Evolutionary conservation across 495 filamentous ascomycete species (phyloP).

Genomic region (Aspergillus sparsus): DNA sequence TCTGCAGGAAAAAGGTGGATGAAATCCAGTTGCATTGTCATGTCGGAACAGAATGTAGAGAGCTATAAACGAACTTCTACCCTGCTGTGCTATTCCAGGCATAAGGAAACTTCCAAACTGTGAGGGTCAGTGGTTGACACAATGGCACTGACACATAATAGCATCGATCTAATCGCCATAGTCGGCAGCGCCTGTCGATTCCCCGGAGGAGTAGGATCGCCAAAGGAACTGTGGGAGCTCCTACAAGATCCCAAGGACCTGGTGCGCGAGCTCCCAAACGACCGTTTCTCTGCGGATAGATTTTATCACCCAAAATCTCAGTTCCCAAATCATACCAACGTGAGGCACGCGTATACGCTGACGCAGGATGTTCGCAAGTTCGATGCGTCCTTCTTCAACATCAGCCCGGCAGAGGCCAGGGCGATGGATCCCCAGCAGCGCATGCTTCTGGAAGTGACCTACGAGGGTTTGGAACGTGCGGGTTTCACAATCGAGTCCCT

Average conservation of each 20-base stretch:
- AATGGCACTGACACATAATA: not conserved
- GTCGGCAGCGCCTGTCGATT: not conserved
- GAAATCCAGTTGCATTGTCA: no score
- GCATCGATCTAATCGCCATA: slow-evolving; percentile 6
- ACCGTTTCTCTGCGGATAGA: not conserved
- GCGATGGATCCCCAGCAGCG: slow-evolving; percentile 27
- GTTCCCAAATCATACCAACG: not conserved
- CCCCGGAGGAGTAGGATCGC: not conserved
- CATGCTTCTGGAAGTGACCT: slow-evolving; percentile 29
- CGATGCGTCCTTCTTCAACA: slow-evolving; percentile 7
- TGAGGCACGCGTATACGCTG: not conserved
- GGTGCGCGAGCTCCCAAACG: not conserved
- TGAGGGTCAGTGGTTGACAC: no score
- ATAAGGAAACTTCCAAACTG: no score
- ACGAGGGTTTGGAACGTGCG: slow-evolving; percentile 50
- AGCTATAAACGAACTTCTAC: no score
- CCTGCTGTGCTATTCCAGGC: no score
- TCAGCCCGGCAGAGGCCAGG: not conserved
- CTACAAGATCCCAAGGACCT: not conserved
- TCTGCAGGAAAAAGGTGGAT: no score
- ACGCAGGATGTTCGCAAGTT: not conserved
- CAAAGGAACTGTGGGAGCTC: not conserved
- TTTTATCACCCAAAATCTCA: not conserved
- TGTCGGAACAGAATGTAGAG: no score
- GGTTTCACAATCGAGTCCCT: no score